Evolutionary conservation across 345 rosid genomes (phyloP), one percentile per base, ranked within the genome.

Genomic region (Ceriops tagal): DNA sequence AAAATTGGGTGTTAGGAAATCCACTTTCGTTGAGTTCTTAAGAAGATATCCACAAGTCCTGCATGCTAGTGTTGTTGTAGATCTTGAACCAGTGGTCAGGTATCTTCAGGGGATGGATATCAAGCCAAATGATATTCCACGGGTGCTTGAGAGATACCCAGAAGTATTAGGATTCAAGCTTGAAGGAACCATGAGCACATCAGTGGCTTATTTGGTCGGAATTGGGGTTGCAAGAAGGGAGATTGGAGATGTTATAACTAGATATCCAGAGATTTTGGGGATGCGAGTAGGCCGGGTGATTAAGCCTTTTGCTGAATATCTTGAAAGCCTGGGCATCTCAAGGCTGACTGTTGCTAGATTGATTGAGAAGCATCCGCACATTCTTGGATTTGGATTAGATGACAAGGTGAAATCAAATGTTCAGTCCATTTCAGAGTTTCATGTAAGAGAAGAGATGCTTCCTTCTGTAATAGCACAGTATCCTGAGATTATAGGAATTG

Each of bases 111-210:
- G 98, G 52, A 73, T 93, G 84, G 98, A 93, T 79, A 85, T 91
- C n/a, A 93, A 91, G 80, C 89, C 82, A 8, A 81, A 27, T 9
- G 87, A 88, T 72, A 79, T 93, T 57, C 92, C 97, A 69, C 80
- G 89, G 39, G 98, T 93, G 64, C 97, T 93, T 64, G 98, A 91
- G 83, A 86, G 64, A 75, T 92, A 90, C 75, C 98, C 97, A 3
- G 98, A 90, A 74, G 86, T 92, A 43, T 67, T 92, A 61, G 98
- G 98, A 24, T 90, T 92, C 80, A 92, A 92, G 84, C 92, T 92
- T 34, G 97, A 92, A 82, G 98, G 98, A 43, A 92, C 97, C 13
- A 92, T 90, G 96, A 90, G 98, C 79, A 92, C 98, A 21, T 90
- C 98, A 2, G 93, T 90, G 20, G 96, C 98, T 78, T 92, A 89